Conservation (phyloP, 2,329 filamentous ascomycete genomes). For the Diaporthe aspalathi region DNA sequence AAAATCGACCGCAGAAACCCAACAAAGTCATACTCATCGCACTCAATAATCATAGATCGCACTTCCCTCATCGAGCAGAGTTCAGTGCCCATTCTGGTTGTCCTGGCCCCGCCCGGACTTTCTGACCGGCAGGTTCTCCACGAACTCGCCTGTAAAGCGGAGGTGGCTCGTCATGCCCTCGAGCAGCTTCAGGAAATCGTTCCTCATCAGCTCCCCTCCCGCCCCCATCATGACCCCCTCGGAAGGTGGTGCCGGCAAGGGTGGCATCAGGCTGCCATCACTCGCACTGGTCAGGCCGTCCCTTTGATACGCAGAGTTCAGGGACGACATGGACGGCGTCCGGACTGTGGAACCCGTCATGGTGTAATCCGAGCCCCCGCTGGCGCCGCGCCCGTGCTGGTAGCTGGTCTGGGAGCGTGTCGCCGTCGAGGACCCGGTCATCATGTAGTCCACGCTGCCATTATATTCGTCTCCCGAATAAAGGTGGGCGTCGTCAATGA, state of each 20-base stretch:
- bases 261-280: slow-evolving; percentile 47
- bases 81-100: slow-evolving; percentile 34
- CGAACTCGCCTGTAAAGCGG: slow-evolving; percentile 46
- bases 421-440: neutral
- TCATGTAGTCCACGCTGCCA: slow-evolving; percentile 26
- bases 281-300: slow-evolving; percentile 20
- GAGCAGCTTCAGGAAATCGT: slow-evolving; percentile 49
- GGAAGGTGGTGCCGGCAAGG: slow-evolving; percentile 59
- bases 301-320: slow-evolving; percentile 36
- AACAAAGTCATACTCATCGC: neutral
- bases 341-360: slow-evolving; percentile 39
- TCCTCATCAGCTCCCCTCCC: slow-evolving; percentile 47
- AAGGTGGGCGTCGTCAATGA: slow-evolving; percentile 40
- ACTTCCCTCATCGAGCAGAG: neutral
- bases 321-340: slow-evolving; percentile 33
- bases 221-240: slow-evolving; percentile 59
- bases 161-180: slow-evolving; percentile 50
- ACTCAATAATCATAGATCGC: neutral
- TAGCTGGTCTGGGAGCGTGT: slow-evolving; percentile 21
- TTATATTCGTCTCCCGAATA: slow-evolving; percentile 26
- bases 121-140: slow-evolving; percentile 46
- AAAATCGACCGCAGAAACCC: neutral
- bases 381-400: slow-evolving; percentile 12
- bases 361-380: slow-evolving; percentile 36
- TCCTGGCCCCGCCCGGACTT: slow-evolving; percentile 37